phyloP scores from a whole-genome alignment of 805 yeast species.

The Priceomyces melissophilus region DNA sequence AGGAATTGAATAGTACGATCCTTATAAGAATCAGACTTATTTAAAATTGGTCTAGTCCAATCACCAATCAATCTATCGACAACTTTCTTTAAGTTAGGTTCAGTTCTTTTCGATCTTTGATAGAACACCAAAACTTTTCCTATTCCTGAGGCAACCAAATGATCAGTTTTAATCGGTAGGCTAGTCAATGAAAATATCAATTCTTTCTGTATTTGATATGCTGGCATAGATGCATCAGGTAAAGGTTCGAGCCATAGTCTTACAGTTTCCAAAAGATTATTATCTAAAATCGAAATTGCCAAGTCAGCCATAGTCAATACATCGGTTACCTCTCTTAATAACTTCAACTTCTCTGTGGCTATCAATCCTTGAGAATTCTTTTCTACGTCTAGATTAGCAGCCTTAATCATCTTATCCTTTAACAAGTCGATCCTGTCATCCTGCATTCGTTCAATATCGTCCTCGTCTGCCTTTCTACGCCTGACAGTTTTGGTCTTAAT shows the following conservation, averaged over 20 bases:
- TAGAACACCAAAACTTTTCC: conserved; percentile 93
- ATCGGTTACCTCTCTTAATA: conserved; percentile 75
- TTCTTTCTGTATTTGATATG: conserved; percentile 90
- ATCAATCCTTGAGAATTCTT: conserved; percentile 58
- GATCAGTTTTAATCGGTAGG: conserved; percentile 93
- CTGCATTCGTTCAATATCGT: conserved; percentile 90
- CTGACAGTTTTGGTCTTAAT: conserved; percentile 59
- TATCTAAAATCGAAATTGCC: conserved; percentile 90
- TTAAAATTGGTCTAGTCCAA: conserved; percentile 98
- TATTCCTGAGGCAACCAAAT: conserved; percentile 87
- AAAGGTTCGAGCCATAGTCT: conserved; percentile 97
- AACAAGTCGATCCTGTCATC: conserved; percentile 83
- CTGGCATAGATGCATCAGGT: conserved; percentile 97
- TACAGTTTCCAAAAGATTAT: conserved; percentile 87
- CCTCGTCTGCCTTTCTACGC: conserved; percentile 76
- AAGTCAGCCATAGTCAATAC: conserved; percentile 77
- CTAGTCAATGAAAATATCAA: conserved; percentile 69
- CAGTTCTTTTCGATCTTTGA: conserved; percentile 86
- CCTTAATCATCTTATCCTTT: conserved; percentile 86
- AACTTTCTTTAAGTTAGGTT: conserved; percentile 75
- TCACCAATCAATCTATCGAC: conserved; percentile 92
- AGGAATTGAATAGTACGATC: conserved; percentile 73
- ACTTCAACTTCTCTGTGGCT: conserved; percentile 72
- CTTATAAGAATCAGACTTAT: conserved; percentile 90
- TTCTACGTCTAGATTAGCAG: conserved; percentile 73